Evolutionary conservation across 2,329 filamentous ascomycete genomes (phyloP), one percentile per base, ranked within the genome.

Genomic region (Fusarium sp.): DNA sequence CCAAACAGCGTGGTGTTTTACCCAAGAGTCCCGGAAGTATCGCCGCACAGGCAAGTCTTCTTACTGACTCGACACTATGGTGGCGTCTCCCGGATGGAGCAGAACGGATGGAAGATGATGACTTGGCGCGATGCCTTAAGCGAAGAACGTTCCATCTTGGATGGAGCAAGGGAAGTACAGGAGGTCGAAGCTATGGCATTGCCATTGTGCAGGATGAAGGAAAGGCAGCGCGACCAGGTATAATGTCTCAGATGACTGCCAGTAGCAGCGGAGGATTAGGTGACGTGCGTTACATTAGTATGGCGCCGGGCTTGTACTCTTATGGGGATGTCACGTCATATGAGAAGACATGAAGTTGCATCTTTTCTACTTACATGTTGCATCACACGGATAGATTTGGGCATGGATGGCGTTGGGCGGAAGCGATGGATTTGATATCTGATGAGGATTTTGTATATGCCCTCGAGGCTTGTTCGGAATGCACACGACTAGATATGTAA

Each of bases 1-100:
- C 68, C n/a, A 62, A 49, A 44, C 49, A 61, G 12, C 64, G 61
- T n/a, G 66, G 59, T 13, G 48, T 50, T 15, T 35, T 73, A 7
- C 58, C 70, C 24, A 72, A 72, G 49, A 69, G 66, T 45, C 71
- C 71, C 3, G 65, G 71, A 8, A 73, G 71, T 29, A 71, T 73
- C 25, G 71, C 71, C 9, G 71, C 71, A 9, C 69, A 67, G 47
- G 71, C 69, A 24, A 73, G 71, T 52, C 67, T 73, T 32, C 57
- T 73, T 22, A 68, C 68, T 5, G 70, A 72, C 63, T 73, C 71
- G 29, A 68, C 66, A 7, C 15, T 72, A 15, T 71, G 70, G 70
- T 69, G 64, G 58, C 65, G 71, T 22, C 51, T 73, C 7, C 71
- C 71, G 4, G 54, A 64, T 12, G 71, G 71, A 22, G 66, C 64